These are phyloP conservation scores for Pleomassaria siparia DNA, from an alignment of 2,329 filamentous ascomycete species.

Conservation along the genomic window DNA sequence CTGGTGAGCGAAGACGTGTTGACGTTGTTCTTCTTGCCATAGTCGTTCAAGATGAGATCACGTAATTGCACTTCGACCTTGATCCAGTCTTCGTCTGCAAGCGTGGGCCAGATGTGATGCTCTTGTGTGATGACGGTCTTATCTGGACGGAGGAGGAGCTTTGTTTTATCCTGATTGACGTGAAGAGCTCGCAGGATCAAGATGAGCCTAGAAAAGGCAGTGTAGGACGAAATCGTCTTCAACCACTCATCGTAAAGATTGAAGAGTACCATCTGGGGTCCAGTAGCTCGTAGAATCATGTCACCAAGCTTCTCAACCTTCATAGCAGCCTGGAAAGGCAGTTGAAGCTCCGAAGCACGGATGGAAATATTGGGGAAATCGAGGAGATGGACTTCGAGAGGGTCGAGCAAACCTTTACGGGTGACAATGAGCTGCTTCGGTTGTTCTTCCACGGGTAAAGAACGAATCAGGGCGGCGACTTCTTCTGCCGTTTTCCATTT, in stretches of 20 bases:
- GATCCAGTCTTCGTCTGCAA: conserved; percentile 97
- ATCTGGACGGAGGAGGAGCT: conserved; percentile 89
- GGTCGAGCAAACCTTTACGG: conserved; percentile 93
- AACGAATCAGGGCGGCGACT: conserved; percentile 95
- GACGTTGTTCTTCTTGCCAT: conserved; percentile 99
- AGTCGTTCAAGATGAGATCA: conserved; percentile 96
- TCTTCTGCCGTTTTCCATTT: conserved; percentile 99
- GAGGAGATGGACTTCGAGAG: conserved; percentile 92
- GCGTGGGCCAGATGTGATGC: conserved; percentile 96
- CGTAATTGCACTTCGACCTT: conserved; percentile 97
- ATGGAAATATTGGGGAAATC: conserved; percentile 99
- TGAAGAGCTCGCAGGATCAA: conserved; percentile 92
- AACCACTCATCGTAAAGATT: conserved; percentile 99
- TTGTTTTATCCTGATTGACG: conserved; percentile 98
- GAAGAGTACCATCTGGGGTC: conserved; percentile 99
- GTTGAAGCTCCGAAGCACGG: conserved; percentile 90
- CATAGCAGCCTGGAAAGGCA: conserved; percentile 99
- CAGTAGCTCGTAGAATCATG: conserved; percentile 96
- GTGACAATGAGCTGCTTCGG: conserved; percentile 99
- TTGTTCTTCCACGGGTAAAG: conserved; percentile 94
- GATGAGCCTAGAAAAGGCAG: conserved; percentile 92
- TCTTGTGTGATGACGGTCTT: conserved; percentile 98
- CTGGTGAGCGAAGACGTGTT: conserved; percentile 96
- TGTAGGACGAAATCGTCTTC: conserved; percentile 98
- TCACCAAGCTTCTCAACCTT: conserved; percentile 99